These are phyloP conservation scores for Letharia columbiana DNA, from an alignment of 495 filamentous ascomycete species.

Conservation along the genomic window DNA sequence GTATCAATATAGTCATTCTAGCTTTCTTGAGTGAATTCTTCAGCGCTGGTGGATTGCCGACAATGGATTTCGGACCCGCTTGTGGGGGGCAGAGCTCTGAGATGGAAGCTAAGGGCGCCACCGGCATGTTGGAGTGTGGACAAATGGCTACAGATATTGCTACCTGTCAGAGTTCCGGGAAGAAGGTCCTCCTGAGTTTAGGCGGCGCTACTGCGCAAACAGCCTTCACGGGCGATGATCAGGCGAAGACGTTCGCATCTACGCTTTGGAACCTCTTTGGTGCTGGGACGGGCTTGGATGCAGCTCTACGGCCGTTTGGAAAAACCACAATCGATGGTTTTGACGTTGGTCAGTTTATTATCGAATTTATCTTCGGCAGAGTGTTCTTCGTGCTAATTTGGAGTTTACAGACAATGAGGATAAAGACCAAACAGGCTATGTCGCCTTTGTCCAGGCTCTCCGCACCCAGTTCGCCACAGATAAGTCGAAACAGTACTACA, in stretches of 20 bases:
- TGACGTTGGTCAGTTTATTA: conserved; percentile 42
- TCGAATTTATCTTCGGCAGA: no score
- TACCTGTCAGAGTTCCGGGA: conserved; percentile 42
- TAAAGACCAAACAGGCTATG: conserved; percentile 33
- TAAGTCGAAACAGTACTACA: conserved; percentile 41
- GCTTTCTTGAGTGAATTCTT: conserved; percentile 43
- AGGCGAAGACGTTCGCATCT: conserved; percentile 40
- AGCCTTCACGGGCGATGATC: conserved; percentile 32
- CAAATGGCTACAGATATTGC: conserved; percentile 38
- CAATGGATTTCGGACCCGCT: conserved; percentile 26
- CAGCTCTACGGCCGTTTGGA: conserved; percentile 44
- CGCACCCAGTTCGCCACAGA: conserved; percentile 40
- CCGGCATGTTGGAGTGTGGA: conserved; percentile 36
- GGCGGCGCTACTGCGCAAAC: conserved; percentile 37
- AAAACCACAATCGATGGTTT: conserved; percentile 48
- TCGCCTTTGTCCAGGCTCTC: conserved; percentile 38
- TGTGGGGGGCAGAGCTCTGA: conserved; percentile 25
- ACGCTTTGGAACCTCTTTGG: conserved; percentile 49
- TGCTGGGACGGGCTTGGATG: conserved; percentile 29
- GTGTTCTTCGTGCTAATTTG: neutral
- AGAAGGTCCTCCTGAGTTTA: conserved; percentile 43
- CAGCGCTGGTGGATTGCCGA: conserved; percentile 27
- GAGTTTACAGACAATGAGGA: conserved; percentile 26
- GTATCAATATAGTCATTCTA: conserved; percentile 45
- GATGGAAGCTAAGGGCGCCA: conserved; percentile 18